Percentiles rank a stretch among this genome's conserved stretches.
These are phyloP conservation scores for Trichoderma afroharzianum DNA, from an alignment of 2,329 filamentous ascomycete species.

Conservation along the genomic window DNA sequence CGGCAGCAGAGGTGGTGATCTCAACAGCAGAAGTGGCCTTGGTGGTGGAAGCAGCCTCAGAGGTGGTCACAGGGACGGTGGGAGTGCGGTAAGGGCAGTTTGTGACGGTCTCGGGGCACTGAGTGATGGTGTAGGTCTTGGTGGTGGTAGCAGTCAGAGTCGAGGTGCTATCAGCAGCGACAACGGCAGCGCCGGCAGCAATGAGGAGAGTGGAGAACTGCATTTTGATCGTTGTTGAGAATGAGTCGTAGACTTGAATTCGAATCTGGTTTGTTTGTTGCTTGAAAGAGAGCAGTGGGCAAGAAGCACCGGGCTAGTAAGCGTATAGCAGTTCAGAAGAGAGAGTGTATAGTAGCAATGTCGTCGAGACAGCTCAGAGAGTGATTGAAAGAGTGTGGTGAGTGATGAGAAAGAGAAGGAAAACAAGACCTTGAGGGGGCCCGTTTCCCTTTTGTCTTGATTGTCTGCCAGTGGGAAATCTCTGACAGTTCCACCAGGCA, in stretches of 20 bases:
- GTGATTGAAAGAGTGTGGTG: slow-evolving; percentile 9
- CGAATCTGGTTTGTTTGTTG: background rate
- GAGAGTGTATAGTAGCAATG: background rate
- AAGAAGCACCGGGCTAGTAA: slow-evolving; percentile 3
- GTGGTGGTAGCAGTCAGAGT: slow-evolving; percentile 44
- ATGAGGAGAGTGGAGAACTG: slow-evolving; percentile 43
- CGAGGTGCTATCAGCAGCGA: slow-evolving; percentile 33
- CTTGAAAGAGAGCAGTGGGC: slow-evolving; percentile 8
- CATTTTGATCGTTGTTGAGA: slow-evolving; percentile 37
- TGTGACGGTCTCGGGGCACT: slow-evolving; percentile 42
- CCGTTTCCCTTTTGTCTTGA: slow-evolving; percentile 15
- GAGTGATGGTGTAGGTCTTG: slow-evolving; percentile 44
- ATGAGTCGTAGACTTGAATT: background rate
- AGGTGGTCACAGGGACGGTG: slow-evolving; percentile 20
- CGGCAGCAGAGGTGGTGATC: slow-evolving; percentile 24
- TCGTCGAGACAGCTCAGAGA: slow-evolving; percentile 13
- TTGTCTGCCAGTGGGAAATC: slow-evolving; percentile 9
- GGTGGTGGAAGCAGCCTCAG: slow-evolving; percentile 19
- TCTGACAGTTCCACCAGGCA: slow-evolving; percentile 18
- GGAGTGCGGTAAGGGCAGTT: slow-evolving; percentile 40
- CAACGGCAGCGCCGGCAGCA: slow-evolving; percentile 35
- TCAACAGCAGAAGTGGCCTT: slow-evolving; percentile 30
- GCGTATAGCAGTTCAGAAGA: background rate
- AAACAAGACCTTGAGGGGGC: background rate
- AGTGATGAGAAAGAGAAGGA: background rate